These are phyloP conservation scores for Sophora flavescens DNA, from an alignment of 306 rosid genomes.

Conservation along the genomic window DNA sequence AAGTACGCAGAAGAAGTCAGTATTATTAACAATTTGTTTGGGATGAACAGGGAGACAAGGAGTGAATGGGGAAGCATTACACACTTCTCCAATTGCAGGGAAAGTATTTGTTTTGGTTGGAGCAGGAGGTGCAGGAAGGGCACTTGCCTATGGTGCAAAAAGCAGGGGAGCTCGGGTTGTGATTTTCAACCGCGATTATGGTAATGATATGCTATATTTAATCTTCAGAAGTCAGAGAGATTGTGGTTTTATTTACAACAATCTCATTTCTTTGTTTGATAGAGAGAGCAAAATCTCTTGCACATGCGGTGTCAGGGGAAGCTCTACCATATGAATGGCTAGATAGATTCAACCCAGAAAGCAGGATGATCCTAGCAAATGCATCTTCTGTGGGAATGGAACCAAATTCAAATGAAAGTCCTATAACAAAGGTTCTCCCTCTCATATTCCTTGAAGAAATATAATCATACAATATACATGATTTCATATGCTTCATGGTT, in stretches of 20 bases:
- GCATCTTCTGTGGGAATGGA: neutral
- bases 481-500: constrained; percentile 8
- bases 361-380: constrained; percentile 24
- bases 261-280: neutral
- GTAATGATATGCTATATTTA: neutral
- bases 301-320: constrained; percentile 38
- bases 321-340: constrained; percentile 23
- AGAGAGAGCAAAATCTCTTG: constrained; percentile 26
- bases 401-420: neutral
- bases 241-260: neutral
- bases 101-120: constrained; percentile 38
- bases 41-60: constrained; percentile 1
- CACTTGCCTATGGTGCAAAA: constrained; percentile 40
- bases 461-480: neutral
- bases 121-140: constrained; percentile 36
- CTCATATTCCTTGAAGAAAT: neutral
- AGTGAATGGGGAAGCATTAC: constrained; percentile 17
- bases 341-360: constrained; percentile 24
- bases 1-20: neutral
- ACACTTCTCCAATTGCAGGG: constrained; percentile 36
- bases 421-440: constrained; percentile 19
- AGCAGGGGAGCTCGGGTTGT: constrained; percentile 31
- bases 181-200: constrained; percentile 35
- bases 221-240: neutral
- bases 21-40: neutral